Percentiles rank a stretch among this genome's conserved stretches.
phyloP scores from a whole-genome alignment of 2,329 filamentous ascomycete genomes.

The Verticillium tricorpus region DNA sequence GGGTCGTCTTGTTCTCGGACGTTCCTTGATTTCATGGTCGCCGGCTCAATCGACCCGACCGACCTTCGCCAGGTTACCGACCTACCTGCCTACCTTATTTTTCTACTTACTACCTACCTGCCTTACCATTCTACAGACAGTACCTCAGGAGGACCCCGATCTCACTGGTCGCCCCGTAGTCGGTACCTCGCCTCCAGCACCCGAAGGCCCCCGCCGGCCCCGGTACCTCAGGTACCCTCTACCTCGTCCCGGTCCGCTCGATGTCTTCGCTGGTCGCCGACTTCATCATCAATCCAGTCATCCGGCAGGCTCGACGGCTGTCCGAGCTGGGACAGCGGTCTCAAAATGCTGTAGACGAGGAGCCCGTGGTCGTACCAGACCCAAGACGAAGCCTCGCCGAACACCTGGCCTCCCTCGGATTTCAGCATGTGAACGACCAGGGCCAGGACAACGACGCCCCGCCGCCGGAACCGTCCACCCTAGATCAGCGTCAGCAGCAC shows the following conservation, averaged over 20 bases:
- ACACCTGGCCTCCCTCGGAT: not conserved
- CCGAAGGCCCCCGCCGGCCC: not conserved
- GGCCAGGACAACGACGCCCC: not conserved
- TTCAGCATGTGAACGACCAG: not conserved
- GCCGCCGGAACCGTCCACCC: not conserved
- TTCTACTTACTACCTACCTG: no score
- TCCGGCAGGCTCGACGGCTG: slow-evolving; percentile 61
- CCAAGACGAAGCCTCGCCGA: not conserved
- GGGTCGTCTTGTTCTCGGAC: not conserved
- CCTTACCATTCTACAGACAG: no score
- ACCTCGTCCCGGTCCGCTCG: slow-evolving; percentile 12
- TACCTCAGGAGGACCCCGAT: no score
- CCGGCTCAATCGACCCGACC: not conserved
- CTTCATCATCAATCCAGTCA: slow-evolving; percentile 61
- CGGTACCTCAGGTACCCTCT: not conserved
- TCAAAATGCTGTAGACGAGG: not conserved
- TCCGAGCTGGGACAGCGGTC: slow-evolving; percentile 34
- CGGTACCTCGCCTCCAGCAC: not conserved
- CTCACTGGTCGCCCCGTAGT: not conserved
- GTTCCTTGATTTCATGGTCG: not conserved
- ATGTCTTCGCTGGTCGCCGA: slow-evolving; percentile 63
- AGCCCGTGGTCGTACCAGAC: not conserved
- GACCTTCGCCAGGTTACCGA: not conserved
- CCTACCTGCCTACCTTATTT: no score
- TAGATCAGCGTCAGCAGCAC: not conserved